Evolutionary conservation across 179 eudicot genomes (phyloP).

Genomic region (Nepenthes alata): DNA sequence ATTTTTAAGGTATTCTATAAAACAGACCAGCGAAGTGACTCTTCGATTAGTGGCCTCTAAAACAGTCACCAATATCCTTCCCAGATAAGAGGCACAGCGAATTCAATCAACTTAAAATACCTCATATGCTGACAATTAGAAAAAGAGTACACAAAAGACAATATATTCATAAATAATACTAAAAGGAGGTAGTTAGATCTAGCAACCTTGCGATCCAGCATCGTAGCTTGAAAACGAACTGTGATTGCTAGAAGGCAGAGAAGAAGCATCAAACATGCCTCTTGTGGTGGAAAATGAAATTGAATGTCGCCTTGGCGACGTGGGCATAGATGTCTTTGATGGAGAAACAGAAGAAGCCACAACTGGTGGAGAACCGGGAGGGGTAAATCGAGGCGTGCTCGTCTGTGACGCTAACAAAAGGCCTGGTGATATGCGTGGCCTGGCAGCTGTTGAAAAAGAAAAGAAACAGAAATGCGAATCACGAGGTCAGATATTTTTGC

Average conservation of each 20-base stretch:
- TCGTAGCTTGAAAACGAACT: constrained; percentile 55
- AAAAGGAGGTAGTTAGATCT: constrained; percentile 3
- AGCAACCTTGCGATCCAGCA: constrained; percentile 49
- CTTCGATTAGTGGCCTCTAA: too few species aligned
- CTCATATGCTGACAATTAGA: too few species aligned
- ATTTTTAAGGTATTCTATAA: too few species aligned
- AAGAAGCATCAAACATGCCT: constrained; percentile 30
- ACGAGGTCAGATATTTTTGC: not conserved
- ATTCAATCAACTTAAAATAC: too few species aligned
- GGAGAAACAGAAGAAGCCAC: constrained; percentile 71
- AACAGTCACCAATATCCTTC: too few species aligned
- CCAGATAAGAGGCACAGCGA: too few species aligned
- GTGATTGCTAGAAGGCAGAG: constrained; percentile 10
- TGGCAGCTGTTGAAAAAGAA: constrained; percentile 22
- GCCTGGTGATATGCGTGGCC: constrained; percentile 66
- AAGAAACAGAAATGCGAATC: not conserved
- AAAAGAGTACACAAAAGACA: not conserved
- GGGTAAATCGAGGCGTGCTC: constrained; percentile 80
- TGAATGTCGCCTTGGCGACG: constrained; percentile 79
- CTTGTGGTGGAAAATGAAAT: constrained; percentile 57
- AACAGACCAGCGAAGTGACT: too few species aligned
- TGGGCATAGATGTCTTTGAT: constrained; percentile 49
- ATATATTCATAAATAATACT: not conserved
- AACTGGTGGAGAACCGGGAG: constrained; percentile 79
- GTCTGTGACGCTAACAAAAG: constrained; percentile 69